Evolutionary conservation across 2,329 filamentous ascomycete species (phyloP).

Genomic region (Trichoderma asperellum): DNA sequence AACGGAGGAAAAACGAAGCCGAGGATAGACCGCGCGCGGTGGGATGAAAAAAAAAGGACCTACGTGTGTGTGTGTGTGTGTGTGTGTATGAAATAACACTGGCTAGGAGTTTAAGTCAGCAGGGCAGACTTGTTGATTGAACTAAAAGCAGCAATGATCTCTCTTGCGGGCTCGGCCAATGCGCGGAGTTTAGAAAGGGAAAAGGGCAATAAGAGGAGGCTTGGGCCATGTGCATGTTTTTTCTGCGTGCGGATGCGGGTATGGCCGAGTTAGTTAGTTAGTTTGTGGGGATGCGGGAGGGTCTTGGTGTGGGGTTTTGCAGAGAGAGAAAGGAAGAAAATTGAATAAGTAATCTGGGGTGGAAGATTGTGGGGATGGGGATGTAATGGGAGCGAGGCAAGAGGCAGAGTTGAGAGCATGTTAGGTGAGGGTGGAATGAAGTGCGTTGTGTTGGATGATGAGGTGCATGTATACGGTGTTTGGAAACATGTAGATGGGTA

Average conservation of each 20-base stretch:
- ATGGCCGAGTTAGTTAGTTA: conserved; percentile 28
- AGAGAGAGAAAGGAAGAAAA: neutral
- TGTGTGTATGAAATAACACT: neutral
- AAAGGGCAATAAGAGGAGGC: neutral
- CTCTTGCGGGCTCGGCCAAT: neutral
- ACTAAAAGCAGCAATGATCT: no score
- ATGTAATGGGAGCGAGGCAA: neutral
- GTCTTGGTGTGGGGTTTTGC: conserved; percentile 2
- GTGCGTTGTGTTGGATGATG: neutral
- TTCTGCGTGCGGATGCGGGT: conserved; percentile 14
- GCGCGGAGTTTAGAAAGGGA: neutral
- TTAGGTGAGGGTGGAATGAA: neutral
- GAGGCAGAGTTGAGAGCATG: neutral
- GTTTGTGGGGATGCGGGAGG: conserved; percentile 21
- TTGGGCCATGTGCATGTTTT: neutral
- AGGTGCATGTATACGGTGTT: neutral
- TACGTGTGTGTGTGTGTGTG: neutral
- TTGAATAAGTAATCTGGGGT: neutral
- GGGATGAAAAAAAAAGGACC: neutral
- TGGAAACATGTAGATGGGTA: neutral
- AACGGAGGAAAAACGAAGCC: neutral
- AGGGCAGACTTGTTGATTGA: no score
- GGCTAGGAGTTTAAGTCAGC: no score
- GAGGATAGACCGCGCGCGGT: conserved; percentile 21
- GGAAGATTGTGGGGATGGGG: neutral